Evolutionary conservation across 352 stramenopile species (phyloP).

Genomic region (Globisporangium solare): DNA sequence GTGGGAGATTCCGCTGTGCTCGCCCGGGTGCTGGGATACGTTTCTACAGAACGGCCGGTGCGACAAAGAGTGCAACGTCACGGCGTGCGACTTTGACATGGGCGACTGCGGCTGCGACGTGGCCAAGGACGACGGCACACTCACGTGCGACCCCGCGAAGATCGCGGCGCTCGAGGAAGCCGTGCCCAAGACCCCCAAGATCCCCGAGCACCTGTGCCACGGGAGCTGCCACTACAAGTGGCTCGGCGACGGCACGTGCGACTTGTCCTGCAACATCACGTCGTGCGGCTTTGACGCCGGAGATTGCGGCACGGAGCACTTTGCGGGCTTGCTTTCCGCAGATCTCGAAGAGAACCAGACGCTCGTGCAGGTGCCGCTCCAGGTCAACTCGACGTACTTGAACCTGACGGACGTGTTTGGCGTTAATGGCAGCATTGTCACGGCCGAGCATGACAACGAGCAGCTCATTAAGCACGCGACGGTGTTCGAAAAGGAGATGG

Average conservation of each 20-base stretch:
- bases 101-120: slow-evolving; percentile 90
- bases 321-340: slow-evolving; percentile 38
- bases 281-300: slow-evolving; percentile 82
- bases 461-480: slow-evolving; percentile 64
- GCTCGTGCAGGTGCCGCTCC: slow-evolving; percentile 58
- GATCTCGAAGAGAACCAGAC: slow-evolving; percentile 48
- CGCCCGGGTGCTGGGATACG: slow-evolving; percentile 61
- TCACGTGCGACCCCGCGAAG: slow-evolving; percentile 57
- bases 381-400: slow-evolving; percentile 61
- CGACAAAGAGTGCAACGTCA: slow-evolving; percentile 87
- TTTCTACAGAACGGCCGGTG: slow-evolving; percentile 84
- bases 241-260: slow-evolving; percentile 80
- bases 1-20: slow-evolving; percentile 92
- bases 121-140: slow-evolving; percentile 27
- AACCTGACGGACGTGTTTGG: slow-evolving; percentile 64
- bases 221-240: slow-evolving; percentile 70
- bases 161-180: slow-evolving; percentile 56
- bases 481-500: slow-evolving; percentile 71
- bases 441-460: slow-evolving; percentile 62
- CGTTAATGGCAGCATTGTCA: slow-evolving; percentile 44
- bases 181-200: slow-evolving; percentile 35
- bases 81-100: slow-evolving; percentile 89
- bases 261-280: slow-evolving; percentile 73
- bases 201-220: slow-evolving; percentile 59
- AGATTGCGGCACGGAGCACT: slow-evolving; percentile 54